A percentile compares a stretch with the other conserved stretches of the same genome.
Conservation (phyloP, 441 rosid genomes). For the Pelargonium myrrhifolium region DNA sequence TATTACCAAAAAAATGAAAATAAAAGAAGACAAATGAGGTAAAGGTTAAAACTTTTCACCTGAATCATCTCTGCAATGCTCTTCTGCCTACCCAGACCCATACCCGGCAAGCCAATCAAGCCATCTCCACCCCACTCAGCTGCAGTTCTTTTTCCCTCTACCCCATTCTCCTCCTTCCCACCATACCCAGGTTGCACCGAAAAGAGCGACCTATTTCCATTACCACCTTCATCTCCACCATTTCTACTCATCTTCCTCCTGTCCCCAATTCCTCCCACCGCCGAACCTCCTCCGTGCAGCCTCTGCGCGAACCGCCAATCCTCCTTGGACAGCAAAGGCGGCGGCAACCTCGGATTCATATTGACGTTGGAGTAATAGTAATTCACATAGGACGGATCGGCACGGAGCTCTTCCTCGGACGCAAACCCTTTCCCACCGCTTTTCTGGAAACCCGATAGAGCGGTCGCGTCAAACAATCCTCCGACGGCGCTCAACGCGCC, state of each 20-base stretch:
- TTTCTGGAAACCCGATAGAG: no score
- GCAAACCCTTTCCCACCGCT: conserved; percentile 28
- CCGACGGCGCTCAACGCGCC: conserved; percentile 57
- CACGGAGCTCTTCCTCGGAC: conserved; percentile 52
- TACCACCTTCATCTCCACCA: conserved; percentile 37
- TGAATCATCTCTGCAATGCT: conserved; percentile 62
- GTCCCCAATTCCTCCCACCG: conserved; percentile 43
- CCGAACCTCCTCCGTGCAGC: conserved; percentile 31
- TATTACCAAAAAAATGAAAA: neutral
- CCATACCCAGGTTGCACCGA: no score
- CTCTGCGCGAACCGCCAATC: conserved; percentile 62
- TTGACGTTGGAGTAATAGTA: conserved; percentile 57
- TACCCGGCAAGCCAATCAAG: conserved; percentile 55
- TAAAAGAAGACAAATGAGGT: neutral
- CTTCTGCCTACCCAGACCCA: conserved; percentile 50
- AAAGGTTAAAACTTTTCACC: conserved; percentile 29
- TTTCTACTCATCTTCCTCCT: conserved; percentile 34
- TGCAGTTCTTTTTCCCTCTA: conserved; percentile 26
- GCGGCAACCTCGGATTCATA: conserved; percentile 66
- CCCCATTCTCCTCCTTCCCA: no score
- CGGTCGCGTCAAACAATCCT: conserved; percentile 37
- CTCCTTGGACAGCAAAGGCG: conserved; percentile 59
- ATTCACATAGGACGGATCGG: conserved; percentile 55
- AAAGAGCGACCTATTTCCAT: no score
- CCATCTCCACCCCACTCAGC: conserved; percentile 64